Percentiles rank a stretch among this genome's conserved stretches.
phyloP scores from a whole-genome alignment of 768 basidiomycete genomes.

The Xerocomellus intermedius region DNA sequence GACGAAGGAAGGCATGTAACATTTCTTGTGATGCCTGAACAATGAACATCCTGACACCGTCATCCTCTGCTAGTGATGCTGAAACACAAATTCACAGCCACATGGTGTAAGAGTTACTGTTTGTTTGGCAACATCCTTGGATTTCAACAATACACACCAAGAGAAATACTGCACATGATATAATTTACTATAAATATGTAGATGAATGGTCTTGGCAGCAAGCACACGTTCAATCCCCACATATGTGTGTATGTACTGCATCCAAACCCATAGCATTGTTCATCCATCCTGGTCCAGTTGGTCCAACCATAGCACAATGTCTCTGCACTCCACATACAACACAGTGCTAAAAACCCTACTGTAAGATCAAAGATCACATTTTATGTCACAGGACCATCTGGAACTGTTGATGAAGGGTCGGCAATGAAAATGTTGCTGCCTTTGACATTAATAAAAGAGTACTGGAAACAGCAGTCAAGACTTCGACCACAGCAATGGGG shows the following conservation, averaged over 20 bases:
- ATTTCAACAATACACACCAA: constrained; percentile 14
- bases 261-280: constrained; percentile 21
- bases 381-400: constrained; percentile 16
- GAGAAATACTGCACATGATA: not conserved
- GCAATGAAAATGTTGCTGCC: constrained; percentile 48
- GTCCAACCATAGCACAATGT: not conserved
- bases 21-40: not conserved
- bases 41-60: not conserved
- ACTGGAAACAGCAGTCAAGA: constrained; percentile 31
- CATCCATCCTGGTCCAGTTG: not conserved
- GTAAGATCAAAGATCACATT: not conserved
- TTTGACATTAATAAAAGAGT: constrained; percentile 54
- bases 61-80: no score
- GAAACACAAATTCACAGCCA: no score
- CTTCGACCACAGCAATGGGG: not conserved
- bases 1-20: no score
- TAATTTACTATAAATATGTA: not conserved
- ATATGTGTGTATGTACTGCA: constrained; percentile 15
- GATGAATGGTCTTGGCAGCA: not conserved
- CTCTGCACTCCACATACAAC: constrained; percentile 3
- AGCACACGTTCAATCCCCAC: not conserved
- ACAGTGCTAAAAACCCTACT: not conserved
- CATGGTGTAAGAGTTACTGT: no score
- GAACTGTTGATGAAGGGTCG: constrained; percentile 12
- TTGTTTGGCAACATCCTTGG: constrained; percentile 13